Conservation (phyloP, 768 basidiomycete species). For the Amanita polypyramis region DNA sequence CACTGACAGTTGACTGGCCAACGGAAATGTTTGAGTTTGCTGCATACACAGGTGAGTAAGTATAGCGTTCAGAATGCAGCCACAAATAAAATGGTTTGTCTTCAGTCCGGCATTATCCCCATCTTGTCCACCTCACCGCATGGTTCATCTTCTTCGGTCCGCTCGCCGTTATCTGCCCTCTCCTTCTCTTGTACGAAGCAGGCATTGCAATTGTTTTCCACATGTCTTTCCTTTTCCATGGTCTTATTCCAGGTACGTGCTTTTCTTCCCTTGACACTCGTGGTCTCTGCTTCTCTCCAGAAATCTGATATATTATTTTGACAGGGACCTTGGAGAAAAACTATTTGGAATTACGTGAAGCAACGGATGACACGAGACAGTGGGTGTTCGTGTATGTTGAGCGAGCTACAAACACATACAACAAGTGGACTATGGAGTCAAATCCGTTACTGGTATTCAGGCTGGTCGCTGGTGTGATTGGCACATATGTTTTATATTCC, state of each 20-base stretch:
- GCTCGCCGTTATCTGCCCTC: constrained; percentile 25
- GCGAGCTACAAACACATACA: constrained; percentile 23
- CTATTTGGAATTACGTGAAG: constrained; percentile 21
- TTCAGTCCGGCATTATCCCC: constrained; percentile 19
- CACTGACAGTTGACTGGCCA: constrained; percentile 4
- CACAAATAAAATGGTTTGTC: background rate
- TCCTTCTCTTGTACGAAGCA: constrained; percentile 24
- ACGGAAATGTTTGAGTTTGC: constrained; percentile 8
- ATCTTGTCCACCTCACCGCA: constrained; percentile 23
- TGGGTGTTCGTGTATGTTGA: constrained; percentile 28
- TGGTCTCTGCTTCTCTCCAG: background rate
- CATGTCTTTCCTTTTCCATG: constrained; percentile 25
- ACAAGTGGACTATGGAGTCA: constrained; percentile 26
- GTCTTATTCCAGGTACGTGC: constrained; percentile 21
- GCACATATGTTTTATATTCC: constrained; percentile 19
- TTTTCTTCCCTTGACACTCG: background rate
- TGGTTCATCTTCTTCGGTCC: constrained; percentile 34
- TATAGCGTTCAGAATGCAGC: background rate
- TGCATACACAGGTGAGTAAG: constrained; percentile 12
- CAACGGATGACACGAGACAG: constrained; percentile 25
- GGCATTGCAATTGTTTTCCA: constrained; percentile 23
- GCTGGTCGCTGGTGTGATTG: constrained; percentile 19
- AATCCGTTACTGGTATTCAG: constrained; percentile 23
- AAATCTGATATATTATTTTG: background rate
- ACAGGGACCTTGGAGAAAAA: constrained; percentile 21